Conservation (phyloP, 2,329 filamentous ascomycete species). For the Ceratocystis cubensis region DNA sequence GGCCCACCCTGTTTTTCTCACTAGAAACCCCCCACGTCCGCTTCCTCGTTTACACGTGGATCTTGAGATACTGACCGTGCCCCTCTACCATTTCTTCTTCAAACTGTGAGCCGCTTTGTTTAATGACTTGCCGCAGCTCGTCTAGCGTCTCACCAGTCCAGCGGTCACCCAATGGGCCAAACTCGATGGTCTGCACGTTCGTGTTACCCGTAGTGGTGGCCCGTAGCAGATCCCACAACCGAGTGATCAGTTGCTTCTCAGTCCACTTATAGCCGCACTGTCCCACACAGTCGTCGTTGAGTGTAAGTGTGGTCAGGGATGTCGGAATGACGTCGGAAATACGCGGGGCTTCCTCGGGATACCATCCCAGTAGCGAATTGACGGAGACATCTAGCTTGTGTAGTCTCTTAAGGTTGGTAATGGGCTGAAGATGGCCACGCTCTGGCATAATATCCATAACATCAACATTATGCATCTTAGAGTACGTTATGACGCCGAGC, state of each 20-base stretch:
- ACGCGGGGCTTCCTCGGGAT: conserved; percentile 18
- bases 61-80: conserved; percentile 18
- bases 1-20: neutral
- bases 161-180: conserved; percentile 18
- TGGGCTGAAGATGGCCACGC: conserved; percentile 14
- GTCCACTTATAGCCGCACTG: conserved; percentile 16
- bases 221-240: conserved; percentile 15
- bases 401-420: conserved; percentile 16
- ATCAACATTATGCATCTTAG: neutral
- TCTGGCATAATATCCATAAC: neutral
- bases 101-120: conserved; percentile 12
- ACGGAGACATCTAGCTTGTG: conserved; percentile 17
- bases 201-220: conserved; percentile 16
- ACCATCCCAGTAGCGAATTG: conserved; percentile 16
- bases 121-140: conserved; percentile 9
- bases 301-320: conserved; percentile 16
- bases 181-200: conserved; percentile 15
- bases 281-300: conserved; percentile 17
- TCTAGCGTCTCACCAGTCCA: conserved; percentile 17
- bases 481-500: conserved; percentile 14
- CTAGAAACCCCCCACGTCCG: neutral
- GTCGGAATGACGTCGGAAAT: conserved; percentile 18
- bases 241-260: conserved; percentile 12
- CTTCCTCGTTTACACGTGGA: neutral
- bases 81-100: conserved; percentile 16